These are phyloP conservation scores for Podaxis sp. DNA, from an alignment of 768 basidiomycete species.

Conservation along the genomic window DNA sequence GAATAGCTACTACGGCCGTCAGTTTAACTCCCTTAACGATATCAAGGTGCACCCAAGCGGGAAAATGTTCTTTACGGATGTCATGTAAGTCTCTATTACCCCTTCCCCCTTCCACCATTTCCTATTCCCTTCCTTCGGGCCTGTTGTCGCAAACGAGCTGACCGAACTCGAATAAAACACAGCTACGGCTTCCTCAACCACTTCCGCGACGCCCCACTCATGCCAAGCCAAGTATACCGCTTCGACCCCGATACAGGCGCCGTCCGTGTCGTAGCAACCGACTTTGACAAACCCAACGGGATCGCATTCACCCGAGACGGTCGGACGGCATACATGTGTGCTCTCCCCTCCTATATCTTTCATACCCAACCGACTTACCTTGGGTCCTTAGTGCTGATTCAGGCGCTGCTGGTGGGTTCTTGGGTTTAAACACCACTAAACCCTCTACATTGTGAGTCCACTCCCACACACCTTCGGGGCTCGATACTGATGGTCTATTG, in stretches of 20 bases:
- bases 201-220: slow-evolving; percentile 64
- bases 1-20: slow-evolving; percentile 78
- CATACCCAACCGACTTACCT: background rate
- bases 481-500: background rate
- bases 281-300: slow-evolving; percentile 73
- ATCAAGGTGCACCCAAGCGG: slow-evolving; percentile 72
- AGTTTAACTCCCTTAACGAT: slow-evolving; percentile 84
- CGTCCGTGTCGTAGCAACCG: slow-evolving; percentile 73
- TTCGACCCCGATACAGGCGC: slow-evolving; percentile 65
- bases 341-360: slow-evolving; percentile 1
- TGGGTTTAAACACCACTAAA: slow-evolving; percentile 52
- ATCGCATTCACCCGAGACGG: slow-evolving; percentile 72
- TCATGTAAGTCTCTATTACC: slow-evolving; percentile 42
- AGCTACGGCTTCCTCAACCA: slow-evolving; percentile 66
- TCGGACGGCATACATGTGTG: slow-evolving; percentile 61
- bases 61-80: slow-evolving; percentile 76
- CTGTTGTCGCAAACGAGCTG: background rate
- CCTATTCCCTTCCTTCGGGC: background rate
- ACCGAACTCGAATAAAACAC: background rate
- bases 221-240: slow-evolving; percentile 79
- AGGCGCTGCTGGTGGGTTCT: slow-evolving; percentile 41
- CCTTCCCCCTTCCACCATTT: background rate
- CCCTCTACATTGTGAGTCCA: slow-evolving; percentile 66
- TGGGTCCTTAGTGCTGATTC: slow-evolving; percentile 47
- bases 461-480: background rate